A percentile compares a stretch with the other conserved stretches of the same genome.
Evolutionary conservation across 2,329 filamentous ascomycete genomes (phyloP).

Genomic region (Fusarium camptoceras): DNA sequence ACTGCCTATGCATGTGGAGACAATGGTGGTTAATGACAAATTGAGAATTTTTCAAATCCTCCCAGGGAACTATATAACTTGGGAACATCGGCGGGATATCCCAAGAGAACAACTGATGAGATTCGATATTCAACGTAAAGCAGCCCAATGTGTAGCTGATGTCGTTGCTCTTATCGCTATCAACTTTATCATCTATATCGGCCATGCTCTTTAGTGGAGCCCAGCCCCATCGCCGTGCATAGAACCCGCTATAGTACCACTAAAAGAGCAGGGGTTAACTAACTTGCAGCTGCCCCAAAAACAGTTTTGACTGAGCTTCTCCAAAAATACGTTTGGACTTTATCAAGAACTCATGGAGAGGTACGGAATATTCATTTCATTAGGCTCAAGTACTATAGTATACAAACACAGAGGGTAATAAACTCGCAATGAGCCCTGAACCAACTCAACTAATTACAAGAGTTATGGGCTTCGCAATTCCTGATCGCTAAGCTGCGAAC

Average conservation of each 20-base stretch:
- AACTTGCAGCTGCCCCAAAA: not conserved
- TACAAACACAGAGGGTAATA: not conserved
- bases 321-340: not conserved
- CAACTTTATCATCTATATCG: slow-evolving; percentile 4
- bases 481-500: not conserved
- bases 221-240: slow-evolving; percentile 15
- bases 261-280: slow-evolving; percentile 13
- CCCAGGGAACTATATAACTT: not conserved
- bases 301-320: not conserved
- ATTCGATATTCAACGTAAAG: not conserved
- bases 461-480: not conserved
- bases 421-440: not conserved
- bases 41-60: not conserved
- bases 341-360: not conserved
- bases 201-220: slow-evolving; percentile 4
- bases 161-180: slow-evolving; percentile 38
- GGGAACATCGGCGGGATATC: not conserved
- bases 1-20: not conserved
- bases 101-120: not conserved
- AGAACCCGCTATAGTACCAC: slow-evolving; percentile 12
- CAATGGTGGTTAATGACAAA: not conserved
- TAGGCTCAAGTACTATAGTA: not conserved
- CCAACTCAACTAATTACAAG: not conserved
- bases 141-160: not conserved
- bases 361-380: not conserved